Evolutionary conservation across 495 filamentous ascomycete genomes (phyloP), one percentile per base, ranked within the genome.

Genomic region (Aspergillus bridgeri): DNA sequence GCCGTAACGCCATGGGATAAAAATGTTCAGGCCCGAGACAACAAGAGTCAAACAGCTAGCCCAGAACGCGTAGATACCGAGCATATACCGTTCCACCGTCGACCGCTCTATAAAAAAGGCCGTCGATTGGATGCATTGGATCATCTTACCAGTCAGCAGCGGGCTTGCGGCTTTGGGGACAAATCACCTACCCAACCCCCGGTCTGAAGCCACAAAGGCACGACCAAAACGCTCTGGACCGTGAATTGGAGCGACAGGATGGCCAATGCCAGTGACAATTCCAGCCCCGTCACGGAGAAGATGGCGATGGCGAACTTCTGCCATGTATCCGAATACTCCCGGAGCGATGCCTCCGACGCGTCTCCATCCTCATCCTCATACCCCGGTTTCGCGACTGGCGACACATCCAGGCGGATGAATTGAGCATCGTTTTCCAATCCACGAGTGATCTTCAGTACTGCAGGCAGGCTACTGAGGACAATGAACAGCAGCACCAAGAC

Each of bases 41-140:
- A 59, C 38, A 9, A 67, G 44, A 0, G 68, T 56, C 18, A 72
- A 24, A 0, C 69, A 0, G 54, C 72, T 75, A 1, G 69, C 63
- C 33, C 56, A 68, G 51, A 76, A 73, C 0, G 62, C 65, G 29
- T 65, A 69, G 27, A 64, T 50, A 43, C 68, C 66, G 0, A 75
- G 65, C 5, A 24, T 43, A 25, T 70, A 78, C 33, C 71, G 61
- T 22, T 58, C 48, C 1, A 68, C 66, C 25, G 67, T 65, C 8
- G 67, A 67, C 1, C 67, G 60, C 25, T 78, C 75, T 1, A 64
- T 61, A 53, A 73, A 72, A 11, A 78, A 65, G 17, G 69, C 66
- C 20, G 73, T 47, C 0, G 71, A 58, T 60, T 78, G 74, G 33
- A 71, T 24, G 22, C 61, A 56, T 1, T 75, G 63, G 1, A 71